These are phyloP conservation scores for Mortierella antarctica DNA, from an alignment of 192 early-diverging fungal species.

Conservation along the genomic window DNA sequence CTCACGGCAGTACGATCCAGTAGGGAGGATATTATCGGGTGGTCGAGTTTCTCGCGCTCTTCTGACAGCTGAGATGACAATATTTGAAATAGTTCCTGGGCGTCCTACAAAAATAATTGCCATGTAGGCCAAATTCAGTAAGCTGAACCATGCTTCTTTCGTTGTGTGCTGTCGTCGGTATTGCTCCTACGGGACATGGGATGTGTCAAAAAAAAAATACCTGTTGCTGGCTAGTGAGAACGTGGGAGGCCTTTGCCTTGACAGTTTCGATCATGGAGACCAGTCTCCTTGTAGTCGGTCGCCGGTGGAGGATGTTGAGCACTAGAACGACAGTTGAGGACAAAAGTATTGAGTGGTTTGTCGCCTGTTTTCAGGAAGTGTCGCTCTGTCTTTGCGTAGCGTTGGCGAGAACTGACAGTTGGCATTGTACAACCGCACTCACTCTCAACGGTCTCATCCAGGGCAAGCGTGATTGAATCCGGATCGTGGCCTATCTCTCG, in stretches of 20 bases:
- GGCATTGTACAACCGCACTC: conserved; percentile 12
- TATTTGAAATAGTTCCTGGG: conserved; percentile 72
- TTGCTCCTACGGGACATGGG: neutral
- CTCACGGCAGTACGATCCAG: conserved; percentile 24
- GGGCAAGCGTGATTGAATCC: conserved; percentile 31
- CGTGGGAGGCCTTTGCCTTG: conserved; percentile 62
- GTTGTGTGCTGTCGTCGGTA: neutral
- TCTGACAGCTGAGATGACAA: conserved; percentile 50
- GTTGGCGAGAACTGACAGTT: neutral
- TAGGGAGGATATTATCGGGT: conserved; percentile 14
- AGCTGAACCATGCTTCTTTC: neutral
- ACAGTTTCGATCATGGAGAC: conserved; percentile 57
- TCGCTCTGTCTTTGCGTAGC: neutral
- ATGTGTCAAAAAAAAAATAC: neutral
- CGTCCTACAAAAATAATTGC: conserved; percentile 50
- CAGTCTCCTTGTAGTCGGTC: conserved; percentile 54
- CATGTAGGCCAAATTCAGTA: neutral
- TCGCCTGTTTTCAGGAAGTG: conserved; percentile 34
- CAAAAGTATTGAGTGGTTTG: conserved; percentile 12
- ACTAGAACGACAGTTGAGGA: conserved; percentile 22
- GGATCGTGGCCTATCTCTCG: conserved; percentile 29
- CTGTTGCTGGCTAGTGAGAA: conserved; percentile 66
- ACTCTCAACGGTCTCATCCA: conserved; percentile 50
- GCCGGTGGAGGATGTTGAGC: conserved; percentile 42
- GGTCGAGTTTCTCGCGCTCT: conserved; percentile 42